Conservation (phyloP, 2,329 filamentous ascomycete genomes). For the Ustilaginoidea virens region DNA sequence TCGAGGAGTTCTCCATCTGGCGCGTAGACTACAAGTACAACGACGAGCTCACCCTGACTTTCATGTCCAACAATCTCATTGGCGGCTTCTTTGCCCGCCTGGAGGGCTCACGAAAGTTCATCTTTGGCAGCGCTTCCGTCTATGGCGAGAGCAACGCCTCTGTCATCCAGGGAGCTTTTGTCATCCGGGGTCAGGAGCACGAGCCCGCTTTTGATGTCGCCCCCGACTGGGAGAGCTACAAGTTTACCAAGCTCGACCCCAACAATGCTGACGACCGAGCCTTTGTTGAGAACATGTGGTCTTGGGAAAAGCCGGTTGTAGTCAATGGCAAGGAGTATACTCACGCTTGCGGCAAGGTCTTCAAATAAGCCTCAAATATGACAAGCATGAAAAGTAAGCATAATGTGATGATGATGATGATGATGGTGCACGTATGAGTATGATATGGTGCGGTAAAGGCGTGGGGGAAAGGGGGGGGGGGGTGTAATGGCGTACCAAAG, state of each 20-base stretch:
- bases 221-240: constrained; percentile 93
- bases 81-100: constrained; percentile 96
- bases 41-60: constrained; percentile 87
- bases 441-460: neutral
- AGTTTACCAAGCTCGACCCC: constrained; percentile 91
- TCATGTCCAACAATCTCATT: constrained; percentile 99
- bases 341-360: constrained; percentile 90
- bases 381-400: neutral
- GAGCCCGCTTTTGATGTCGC: constrained; percentile 86
- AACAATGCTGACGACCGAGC: constrained; percentile 70
- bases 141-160: constrained; percentile 83
- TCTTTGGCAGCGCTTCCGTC: constrained; percentile 83
- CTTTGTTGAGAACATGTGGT: constrained; percentile 78
- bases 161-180: constrained; percentile 81
- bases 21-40: constrained; percentile 97
- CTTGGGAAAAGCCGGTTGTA: constrained; percentile 73
- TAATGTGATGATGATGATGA: constrained; percentile 7
- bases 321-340: constrained; percentile 78
- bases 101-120: constrained; percentile 93
- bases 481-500: no score
- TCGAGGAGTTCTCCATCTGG: constrained; percentile 94
- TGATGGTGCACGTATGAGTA: constrained; percentile 18
- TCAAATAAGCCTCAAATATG: constrained; percentile 57
- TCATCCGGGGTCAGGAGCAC: constrained; percentile 84
- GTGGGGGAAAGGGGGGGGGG: no score